Evolutionary conservation across 2,329 filamentous ascomycete genomes (phyloP), one percentile per base, ranked within the genome.

Genomic region (Aspergillus alliaceus): DNA sequence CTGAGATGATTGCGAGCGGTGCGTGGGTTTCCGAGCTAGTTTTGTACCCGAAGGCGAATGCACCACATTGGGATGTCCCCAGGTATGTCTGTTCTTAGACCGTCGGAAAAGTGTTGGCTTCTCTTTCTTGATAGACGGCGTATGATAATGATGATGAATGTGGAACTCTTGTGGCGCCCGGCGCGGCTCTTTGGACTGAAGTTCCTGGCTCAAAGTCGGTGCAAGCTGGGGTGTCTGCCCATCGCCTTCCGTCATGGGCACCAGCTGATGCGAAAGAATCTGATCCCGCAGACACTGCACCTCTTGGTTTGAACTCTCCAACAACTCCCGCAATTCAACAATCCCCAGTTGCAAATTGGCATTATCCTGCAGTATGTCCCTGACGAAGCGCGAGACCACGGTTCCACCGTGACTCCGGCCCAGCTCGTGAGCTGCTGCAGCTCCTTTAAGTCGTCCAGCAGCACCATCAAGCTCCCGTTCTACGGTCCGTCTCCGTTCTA

Each of bases 371-470:
- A 99, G 80, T 55, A 99, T 90, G 72, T 98, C 95, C 64, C 93
- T 91, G 55, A 99, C 95, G 66, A 99, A 98, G 69, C 96, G 91
- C 20, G 91, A 93, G n/a, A 98, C 91, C 35, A 96, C 91, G 57
- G 81, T 86, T 9, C 84, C 82, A 55, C 78, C 79, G 63, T 84
- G 84, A 29, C 84, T 81, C 3, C 83, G 81, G 3, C 82, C 82
- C 39, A 90, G 77, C 2, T 86, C 86, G 63, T 86, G 88, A 27
- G 83, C 82, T 0, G 89, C 90, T 3, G 91, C 91, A 12, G 90
- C 89, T 9, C 90, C 89, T 74, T 93, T 95, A 53, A 96, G 80
- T 54, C 91, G 84, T 31, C 88, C 89, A 12, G 90, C 91, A 2
- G 91, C 90, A 24, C 86, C 87, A 65, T 89, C 87, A 42, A 97